Percentiles rank a stretch among this genome's conserved stretches.
Evolutionary conservation across 345 rosid species (phyloP).

Genomic region (Citrus sp.): DNA sequence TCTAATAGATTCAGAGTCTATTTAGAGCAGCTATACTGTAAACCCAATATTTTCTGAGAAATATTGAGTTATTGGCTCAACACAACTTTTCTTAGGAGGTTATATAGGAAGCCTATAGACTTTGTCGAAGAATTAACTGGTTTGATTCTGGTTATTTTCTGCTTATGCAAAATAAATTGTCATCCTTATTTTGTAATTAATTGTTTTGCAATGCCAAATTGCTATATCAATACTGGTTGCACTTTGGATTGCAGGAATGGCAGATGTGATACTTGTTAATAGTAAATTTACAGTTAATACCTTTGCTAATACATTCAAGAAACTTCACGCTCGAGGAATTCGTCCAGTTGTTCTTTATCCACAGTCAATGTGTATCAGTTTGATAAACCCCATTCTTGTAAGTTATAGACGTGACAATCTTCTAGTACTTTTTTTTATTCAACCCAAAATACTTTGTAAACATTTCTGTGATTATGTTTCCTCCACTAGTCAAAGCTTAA

Average conservation of each 20-base stretch:
- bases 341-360: conserved; percentile 82
- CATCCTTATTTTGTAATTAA: not conserved
- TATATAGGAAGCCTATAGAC: conserved; percentile 84
- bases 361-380: conserved; percentile 79
- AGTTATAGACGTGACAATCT: conserved; percentile 40
- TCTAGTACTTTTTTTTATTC: conserved; percentile 9
- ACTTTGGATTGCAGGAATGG: conserved; percentile 61
- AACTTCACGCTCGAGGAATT: conserved; percentile 63
- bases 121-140: conserved; percentile 78
- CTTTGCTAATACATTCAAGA: conserved; percentile 78
- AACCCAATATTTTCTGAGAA: no score
- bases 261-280: conserved; percentile 83
- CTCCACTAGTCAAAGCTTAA: not conserved
- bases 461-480: not conserved
- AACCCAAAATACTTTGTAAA: not conserved
- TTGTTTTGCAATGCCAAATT: not conserved
- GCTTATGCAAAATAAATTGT: not conserved
- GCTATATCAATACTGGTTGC: not conserved
- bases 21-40: no score
- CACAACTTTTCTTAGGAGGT: conserved; percentile 65
- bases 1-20: no score
- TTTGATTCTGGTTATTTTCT: conserved; percentile 16
- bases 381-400: no score
- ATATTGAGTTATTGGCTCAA: conserved; percentile 52
- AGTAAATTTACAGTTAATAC: conserved; percentile 81